Evolutionary conservation across 2,329 filamentous ascomycete species (phyloP), one percentile per base, ranked within the genome.

Genomic region (Alternaria gansuensis): DNA sequence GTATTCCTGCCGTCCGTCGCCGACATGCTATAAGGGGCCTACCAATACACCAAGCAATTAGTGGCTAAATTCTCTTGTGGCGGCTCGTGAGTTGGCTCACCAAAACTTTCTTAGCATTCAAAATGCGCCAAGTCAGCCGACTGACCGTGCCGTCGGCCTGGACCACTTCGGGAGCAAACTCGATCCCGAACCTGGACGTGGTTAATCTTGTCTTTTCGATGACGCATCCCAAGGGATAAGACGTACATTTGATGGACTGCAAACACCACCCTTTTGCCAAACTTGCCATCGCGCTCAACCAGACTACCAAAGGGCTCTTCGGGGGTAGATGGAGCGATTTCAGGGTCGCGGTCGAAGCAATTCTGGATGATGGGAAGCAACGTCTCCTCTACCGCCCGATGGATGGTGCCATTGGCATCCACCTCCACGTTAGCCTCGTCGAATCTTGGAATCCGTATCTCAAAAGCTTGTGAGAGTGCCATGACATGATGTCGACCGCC

Each of bases 81-180:
- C 23, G 8, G 33, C 54, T 28, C 24, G 10, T 21, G 23, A 51
- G 33, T 51, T 51, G 9, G 84, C 90, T 81, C 82, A 96, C 92
- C 80, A 98, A 78, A 65, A 97, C 95, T 79, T 93, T 92, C 82
- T 97, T 97, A 34, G 95, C 95, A 76, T 96, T 96, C 77, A 90
- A 95, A 64, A 99, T 91, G 72, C 95, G 86, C 93, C 94, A 97
- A 5, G 93, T 93, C 63, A 99, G 81, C 74, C 96, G 97, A 72
- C 85, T 87, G 59, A 98, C 91, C 68, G 89, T 96, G 5, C 95
- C 92, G 79, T 99, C 95, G 0, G 93, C 93, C 51, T 91, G 88
- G 31, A 99, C 95, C 0, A 98, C 94, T 43, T 92, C 92, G 0
- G 93, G 90, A 2, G 95, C 92, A 74, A 99, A 93, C 76, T 99